Evolutionary conservation across 2,329 filamentous ascomycete species (phyloP).

Genomic region (Phialemoniopsis sp.): DNA sequence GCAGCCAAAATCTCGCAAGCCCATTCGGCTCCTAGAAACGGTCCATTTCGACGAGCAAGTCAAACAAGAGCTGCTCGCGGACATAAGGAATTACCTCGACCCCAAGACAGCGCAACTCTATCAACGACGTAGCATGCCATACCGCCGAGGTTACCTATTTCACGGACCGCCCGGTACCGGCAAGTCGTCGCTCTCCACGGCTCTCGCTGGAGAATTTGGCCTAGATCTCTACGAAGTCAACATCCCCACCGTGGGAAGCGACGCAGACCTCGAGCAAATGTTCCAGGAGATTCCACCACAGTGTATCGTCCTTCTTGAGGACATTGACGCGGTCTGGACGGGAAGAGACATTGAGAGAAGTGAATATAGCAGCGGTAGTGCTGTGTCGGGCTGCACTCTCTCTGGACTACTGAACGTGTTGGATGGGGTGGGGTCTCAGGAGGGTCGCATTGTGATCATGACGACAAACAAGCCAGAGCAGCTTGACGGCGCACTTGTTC

Average conservation of each 20-base stretch:
- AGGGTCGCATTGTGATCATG: constrained; percentile 67
- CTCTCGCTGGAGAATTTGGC: constrained; percentile 45
- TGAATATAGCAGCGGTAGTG: constrained; percentile 6
- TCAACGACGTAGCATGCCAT: constrained; percentile 60
- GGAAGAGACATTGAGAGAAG: constrained; percentile 1
- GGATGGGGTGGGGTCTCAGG: constrained; percentile 62
- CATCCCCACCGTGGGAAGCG: constrained; percentile 42
- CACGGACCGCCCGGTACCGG: constrained; percentile 60
- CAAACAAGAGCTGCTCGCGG: constrained; percentile 41
- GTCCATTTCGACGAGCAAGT: constrained; percentile 42
- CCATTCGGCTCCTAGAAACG: constrained; percentile 44
- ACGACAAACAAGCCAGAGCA: constrained; percentile 63
- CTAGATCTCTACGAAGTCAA: constrained; percentile 46
- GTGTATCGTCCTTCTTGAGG: constrained; percentile 51
- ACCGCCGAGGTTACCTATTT: constrained; percentile 61
- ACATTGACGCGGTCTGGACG: constrained; percentile 40
- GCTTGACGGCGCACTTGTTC: constrained; percentile 56
- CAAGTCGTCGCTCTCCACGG: constrained; percentile 52
- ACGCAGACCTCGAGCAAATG: constrained; percentile 44
- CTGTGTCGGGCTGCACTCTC: constrained; percentile 31
- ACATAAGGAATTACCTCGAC: constrained; percentile 48
- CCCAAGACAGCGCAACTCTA: constrained; percentile 52
- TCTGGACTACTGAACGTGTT: constrained; percentile 65
- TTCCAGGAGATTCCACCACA: constrained; percentile 47
- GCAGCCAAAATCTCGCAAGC: constrained; percentile 43